These are phyloP conservation scores for Xylaria sp. DNA, from an alignment of 2,329 filamentous ascomycete genomes.

Conservation along the genomic window DNA sequence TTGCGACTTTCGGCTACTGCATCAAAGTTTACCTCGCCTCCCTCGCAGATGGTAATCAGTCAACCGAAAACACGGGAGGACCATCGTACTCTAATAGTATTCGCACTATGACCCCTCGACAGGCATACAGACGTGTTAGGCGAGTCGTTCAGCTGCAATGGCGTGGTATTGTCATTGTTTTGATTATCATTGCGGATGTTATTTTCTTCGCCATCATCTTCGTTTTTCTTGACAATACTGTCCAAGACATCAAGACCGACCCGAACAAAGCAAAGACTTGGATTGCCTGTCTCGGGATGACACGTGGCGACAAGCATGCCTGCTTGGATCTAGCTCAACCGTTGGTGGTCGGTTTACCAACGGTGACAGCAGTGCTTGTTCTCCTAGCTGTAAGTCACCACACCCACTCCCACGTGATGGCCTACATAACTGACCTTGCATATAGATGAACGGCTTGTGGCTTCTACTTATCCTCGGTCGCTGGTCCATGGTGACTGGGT, in stretches of 20 bases:
- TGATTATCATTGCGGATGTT: conserved; percentile 89
- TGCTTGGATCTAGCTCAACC: conserved; percentile 67
- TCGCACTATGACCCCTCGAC: conserved; percentile 77
- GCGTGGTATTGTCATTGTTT: conserved; percentile 87
- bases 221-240: conserved; percentile 80
- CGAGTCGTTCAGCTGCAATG: conserved; percentile 91
- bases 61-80: conserved; percentile 73
- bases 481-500: conserved; percentile 83
- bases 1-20: conserved; percentile 80
- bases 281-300: conserved; percentile 71
- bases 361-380: conserved; percentile 80
- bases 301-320: conserved; percentile 63
- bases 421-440: conserved; percentile 17
- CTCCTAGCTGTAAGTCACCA: conserved; percentile 72
- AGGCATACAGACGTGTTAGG: conserved; percentile 84
- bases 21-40: conserved; percentile 93
- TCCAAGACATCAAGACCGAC: conserved; percentile 62
- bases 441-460: conserved; percentile 82
- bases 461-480: conserved; percentile 81
- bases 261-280: conserved; percentile 64
- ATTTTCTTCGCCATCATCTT: conserved; percentile 94
- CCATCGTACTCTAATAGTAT: conserved; percentile 79
- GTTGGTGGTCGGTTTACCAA: conserved; percentile 75
- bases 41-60: conserved; percentile 72
- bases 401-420: background rate